phyloP scores from a whole-genome alignment of 2,329 filamentous ascomycete species.

The Penicillium expansum region DNA sequence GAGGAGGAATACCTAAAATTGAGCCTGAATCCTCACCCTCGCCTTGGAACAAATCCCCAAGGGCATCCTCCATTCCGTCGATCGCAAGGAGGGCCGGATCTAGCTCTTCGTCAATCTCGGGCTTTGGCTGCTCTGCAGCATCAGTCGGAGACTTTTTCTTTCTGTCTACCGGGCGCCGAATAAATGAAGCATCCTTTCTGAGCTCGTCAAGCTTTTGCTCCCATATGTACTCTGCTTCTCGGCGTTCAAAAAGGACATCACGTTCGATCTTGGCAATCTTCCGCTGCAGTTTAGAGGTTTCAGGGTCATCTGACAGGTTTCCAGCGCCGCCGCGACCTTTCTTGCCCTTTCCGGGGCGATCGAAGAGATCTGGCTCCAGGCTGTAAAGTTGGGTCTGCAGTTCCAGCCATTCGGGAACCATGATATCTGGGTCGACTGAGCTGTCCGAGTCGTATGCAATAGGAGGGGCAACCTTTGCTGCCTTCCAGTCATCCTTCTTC shows the following conservation, averaged over 20 bases:
- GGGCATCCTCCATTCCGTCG: constrained; percentile 38
- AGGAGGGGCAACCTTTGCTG: constrained; percentile 21
- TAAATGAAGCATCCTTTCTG: constrained; percentile 56
- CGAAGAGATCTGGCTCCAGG: constrained; percentile 55
- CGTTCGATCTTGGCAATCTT: constrained; percentile 76
- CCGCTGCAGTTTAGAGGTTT: constrained; percentile 64
- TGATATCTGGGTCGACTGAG: constrained; percentile 71
- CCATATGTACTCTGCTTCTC: constrained; percentile 65
- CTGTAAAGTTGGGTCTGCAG: constrained; percentile 68
- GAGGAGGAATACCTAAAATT: constrained; percentile 42
- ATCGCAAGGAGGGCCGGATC: constrained; percentile 16
- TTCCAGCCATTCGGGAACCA: constrained; percentile 73
- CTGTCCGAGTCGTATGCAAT: constrained; percentile 52
- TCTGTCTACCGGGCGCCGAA: constrained; percentile 24
- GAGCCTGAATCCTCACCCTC: constrained; percentile 39
- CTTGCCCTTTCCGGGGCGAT: constrained; percentile 42
- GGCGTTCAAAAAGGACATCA: constrained; percentile 71
- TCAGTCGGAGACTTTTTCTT: constrained; percentile 43
- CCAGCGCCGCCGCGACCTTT: constrained; percentile 32
- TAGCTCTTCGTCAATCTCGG: constrained; percentile 20
- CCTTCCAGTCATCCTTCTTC: constrained; percentile 27
- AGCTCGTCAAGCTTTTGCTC: constrained; percentile 57
- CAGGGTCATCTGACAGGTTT: constrained; percentile 35
- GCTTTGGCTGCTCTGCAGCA: constrained; percentile 43
- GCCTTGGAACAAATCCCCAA: constrained; percentile 58